phyloP scores from a whole-genome alignment of 345 rosid species.

The Heritiera fomes region DNA sequence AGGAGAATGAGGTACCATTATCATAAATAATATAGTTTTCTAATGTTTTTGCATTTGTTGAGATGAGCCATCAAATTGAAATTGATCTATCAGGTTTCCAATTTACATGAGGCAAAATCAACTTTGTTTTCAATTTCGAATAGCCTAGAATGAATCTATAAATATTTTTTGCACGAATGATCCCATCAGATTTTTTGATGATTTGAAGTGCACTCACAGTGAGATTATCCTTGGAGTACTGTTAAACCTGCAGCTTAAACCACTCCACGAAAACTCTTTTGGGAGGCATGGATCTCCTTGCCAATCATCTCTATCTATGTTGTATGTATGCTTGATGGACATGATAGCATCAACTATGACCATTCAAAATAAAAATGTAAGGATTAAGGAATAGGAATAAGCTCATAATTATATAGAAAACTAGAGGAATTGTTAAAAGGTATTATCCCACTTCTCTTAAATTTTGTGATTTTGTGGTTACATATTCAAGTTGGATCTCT shows the following conservation, averaged over 20 bases:
- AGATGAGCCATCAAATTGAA: background rate
- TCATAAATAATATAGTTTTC: background rate
- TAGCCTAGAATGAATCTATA: background rate
- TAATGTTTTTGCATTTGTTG: background rate
- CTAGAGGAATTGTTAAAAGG: background rate
- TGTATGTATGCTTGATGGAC: slow-evolving; percentile 19
- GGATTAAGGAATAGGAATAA: background rate
- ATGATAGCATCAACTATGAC: slow-evolving; percentile 26
- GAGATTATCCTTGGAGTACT: slow-evolving; percentile 35
- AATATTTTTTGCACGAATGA: background rate
- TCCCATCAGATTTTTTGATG: background rate
- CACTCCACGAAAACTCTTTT: slow-evolving; percentile 20
- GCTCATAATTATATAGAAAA: background rate
- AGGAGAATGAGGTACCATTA: background rate
- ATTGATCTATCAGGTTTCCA: background rate
- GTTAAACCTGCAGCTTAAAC: slow-evolving; percentile 24
- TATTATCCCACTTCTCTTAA: no score
- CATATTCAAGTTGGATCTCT: background rate
- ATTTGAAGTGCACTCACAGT: slow-evolving; percentile 29
- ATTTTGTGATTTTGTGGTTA: background rate
- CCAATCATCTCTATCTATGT: slow-evolving; percentile 19
- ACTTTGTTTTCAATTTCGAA: background rate
- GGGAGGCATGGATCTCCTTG: slow-evolving; percentile 44
- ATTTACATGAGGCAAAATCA: background rate
- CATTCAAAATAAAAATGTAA: background rate